These are phyloP conservation scores for Pseudonitzschia pungens DNA, from an alignment of 108 stramenopile species.

Conservation along the genomic window DNA sequence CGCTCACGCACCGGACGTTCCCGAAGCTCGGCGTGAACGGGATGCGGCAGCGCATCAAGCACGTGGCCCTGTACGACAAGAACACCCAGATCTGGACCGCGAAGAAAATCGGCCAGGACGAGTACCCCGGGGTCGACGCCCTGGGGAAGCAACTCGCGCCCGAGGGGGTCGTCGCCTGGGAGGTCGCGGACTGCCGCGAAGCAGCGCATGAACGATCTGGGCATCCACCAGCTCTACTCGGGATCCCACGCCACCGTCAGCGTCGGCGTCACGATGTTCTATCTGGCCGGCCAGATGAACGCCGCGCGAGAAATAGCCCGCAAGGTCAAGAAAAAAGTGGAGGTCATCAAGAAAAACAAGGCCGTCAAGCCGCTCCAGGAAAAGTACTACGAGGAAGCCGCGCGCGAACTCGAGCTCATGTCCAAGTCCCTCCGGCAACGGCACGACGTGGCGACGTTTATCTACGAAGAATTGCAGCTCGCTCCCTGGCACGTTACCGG, in stretches of 20 bases:
- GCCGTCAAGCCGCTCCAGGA: slow-evolving; percentile 42
- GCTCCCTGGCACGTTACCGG: slow-evolving; percentile 83
- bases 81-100: slow-evolving; percentile 66
- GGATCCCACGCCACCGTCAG: slow-evolving; percentile 60
- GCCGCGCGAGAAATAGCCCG: slow-evolving; percentile 51
- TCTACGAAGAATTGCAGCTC: slow-evolving; percentile 82
- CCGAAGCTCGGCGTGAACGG: slow-evolving; percentile 51
- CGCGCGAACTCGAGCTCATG: slow-evolving; percentile 50
- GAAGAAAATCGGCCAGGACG: slow-evolving; percentile 67
- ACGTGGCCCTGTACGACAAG: slow-evolving; percentile 78
- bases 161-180: slow-evolving; percentile 78
- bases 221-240: slow-evolving; percentile 65
- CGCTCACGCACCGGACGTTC: slow-evolving; percentile 66
- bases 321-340: slow-evolving; percentile 67
- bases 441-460: slow-evolving; percentile 86
- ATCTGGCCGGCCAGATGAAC: slow-evolving; percentile 72
- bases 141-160: slow-evolving; percentile 57
- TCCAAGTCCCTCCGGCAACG: slow-evolving; percentile 65
- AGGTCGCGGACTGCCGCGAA: slow-evolving; percentile 60
- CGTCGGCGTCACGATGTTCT: slow-evolving; percentile 71
- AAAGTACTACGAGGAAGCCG: slow-evolving; percentile 63
- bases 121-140: slow-evolving; percentile 77
- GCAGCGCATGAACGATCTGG: slow-evolving; percentile 72
- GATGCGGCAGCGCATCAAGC: slow-evolving; percentile 71
- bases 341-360: slow-evolving; percentile 51